A percentile compares a stretch with the other conserved stretches of the same genome.
Conservation (phyloP, 179 eudicot species). For the Beta corolliflora region DNA sequence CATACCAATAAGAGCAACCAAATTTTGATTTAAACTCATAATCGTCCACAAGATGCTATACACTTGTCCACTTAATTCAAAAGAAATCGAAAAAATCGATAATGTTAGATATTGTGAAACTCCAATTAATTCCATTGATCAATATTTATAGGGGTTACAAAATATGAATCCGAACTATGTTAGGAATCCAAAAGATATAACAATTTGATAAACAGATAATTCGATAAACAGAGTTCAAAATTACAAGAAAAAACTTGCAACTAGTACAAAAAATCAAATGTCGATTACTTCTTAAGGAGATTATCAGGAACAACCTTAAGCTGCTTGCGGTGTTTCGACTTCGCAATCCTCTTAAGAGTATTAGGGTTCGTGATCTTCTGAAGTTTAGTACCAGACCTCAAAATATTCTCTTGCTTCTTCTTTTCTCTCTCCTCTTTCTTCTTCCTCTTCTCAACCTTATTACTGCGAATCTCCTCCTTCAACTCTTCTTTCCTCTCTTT, state of each 20-base stretch:
- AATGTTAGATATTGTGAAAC: no score
- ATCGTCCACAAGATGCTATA: no score
- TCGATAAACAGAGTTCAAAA: background rate
- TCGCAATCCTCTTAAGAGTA: conserved; percentile 79
- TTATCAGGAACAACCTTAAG: conserved; percentile 83
- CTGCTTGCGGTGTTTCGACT: conserved; percentile 67
- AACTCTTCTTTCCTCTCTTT: conserved; percentile 80
- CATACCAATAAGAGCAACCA: no score
- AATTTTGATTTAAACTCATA: no score
- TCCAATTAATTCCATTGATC: no score
- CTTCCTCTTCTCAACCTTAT: conserved; percentile 83
- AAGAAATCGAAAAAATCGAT: no score
- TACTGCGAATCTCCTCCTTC: conserved; percentile 75
- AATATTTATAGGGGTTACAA: no score
- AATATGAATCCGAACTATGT: no score
- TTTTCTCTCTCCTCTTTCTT: conserved; percentile 75
- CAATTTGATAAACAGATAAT: no score
- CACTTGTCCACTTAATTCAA: no score
- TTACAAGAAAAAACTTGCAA: background rate
- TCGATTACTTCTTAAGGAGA: conserved; percentile 38
- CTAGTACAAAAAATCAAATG: background rate
- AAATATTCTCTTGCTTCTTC: conserved; percentile 78
- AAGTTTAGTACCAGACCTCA: conserved; percentile 69
- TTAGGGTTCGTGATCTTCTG: conserved; percentile 85
- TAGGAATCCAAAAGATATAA: no score